These are phyloP conservation scores for Malus hybrid DNA, from an alignment of 331 rosid genomes.

Conservation along the genomic window DNA sequence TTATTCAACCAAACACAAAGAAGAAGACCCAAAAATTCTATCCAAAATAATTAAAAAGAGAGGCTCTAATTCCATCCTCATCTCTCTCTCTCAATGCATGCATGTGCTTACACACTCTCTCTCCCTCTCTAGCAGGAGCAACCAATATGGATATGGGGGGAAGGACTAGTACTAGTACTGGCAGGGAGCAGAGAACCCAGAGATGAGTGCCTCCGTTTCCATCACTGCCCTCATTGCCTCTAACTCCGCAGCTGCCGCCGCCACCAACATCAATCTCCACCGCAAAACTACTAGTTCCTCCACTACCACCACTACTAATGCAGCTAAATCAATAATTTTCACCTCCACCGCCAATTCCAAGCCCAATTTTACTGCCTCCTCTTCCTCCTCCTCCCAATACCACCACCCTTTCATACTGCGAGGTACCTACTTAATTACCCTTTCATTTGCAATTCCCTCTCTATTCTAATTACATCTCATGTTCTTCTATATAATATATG, in stretches of 20 bases:
- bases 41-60: neutral
- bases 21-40: neutral
- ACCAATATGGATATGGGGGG: neutral
- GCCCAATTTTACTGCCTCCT: neutral
- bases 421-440: slow-evolving; percentile 30
- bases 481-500: neutral
- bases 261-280: slow-evolving; percentile 14
- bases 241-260: neutral
- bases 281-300: neutral
- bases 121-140: neutral
- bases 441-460: neutral
- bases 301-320: neutral
- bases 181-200: neutral
- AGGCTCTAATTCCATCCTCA: neutral
- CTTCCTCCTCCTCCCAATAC: slow-evolving; percentile 8
- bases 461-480: neutral
- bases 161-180: neutral
- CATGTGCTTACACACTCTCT: neutral
- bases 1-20: too few species aligned
- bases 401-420: slow-evolving; percentile 35
- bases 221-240: slow-evolving; percentile 3
- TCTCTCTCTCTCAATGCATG: neutral
- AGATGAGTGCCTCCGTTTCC: slow-evolving; percentile 56
- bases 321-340: slow-evolving; percentile 7
- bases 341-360: slow-evolving; percentile 25